These are phyloP conservation scores for Penicillium lividum DNA, from an alignment of 495 filamentous ascomycete species.

Conservation along the genomic window DNA sequence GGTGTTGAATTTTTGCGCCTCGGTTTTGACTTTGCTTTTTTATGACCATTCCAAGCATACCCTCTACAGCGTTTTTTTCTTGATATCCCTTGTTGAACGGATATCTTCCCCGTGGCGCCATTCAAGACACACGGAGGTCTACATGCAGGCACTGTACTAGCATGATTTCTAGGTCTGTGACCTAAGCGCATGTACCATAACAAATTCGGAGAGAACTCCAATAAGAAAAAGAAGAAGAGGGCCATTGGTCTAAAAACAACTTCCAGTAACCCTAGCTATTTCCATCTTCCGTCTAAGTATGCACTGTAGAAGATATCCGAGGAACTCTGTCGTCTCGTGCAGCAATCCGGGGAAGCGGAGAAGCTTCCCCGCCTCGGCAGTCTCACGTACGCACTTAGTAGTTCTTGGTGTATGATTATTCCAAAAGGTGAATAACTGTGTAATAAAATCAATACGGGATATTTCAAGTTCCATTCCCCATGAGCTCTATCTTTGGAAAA, in stretches of 20 bases:
- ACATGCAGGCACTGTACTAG: constrained; percentile 1
- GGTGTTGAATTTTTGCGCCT: constrained; percentile 16
- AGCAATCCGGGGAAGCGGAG: background rate
- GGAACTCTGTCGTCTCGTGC: background rate
- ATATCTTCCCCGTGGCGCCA: constrained; percentile 15
- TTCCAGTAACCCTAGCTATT: too few relatives aligned
- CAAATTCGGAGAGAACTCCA: constrained; percentile 11
- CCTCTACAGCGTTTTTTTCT: constrained; percentile 27
- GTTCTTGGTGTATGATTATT: too few relatives aligned
- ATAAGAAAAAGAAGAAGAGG: constrained; percentile 28
- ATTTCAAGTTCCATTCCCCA: background rate
- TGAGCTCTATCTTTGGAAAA: background rate
- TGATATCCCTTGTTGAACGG: constrained; percentile 21
- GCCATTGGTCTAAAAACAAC: constrained; percentile 22
- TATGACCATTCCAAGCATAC: constrained; percentile 23
- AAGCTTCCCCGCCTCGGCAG: too few relatives aligned
- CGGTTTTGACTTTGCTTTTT: constrained; percentile 1
- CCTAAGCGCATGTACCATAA: constrained; percentile 22
- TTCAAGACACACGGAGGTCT: constrained; percentile 8
- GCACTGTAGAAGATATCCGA: too few relatives aligned
- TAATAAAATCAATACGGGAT: background rate
- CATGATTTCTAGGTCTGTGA: background rate
- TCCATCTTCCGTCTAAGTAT: too few relatives aligned
- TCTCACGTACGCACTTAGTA: too few relatives aligned
- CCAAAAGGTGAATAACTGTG: too few relatives aligned